phyloP scores from a whole-genome alignment of 768 basidiomycete species.

The Phanerochaete sordida region DNA sequence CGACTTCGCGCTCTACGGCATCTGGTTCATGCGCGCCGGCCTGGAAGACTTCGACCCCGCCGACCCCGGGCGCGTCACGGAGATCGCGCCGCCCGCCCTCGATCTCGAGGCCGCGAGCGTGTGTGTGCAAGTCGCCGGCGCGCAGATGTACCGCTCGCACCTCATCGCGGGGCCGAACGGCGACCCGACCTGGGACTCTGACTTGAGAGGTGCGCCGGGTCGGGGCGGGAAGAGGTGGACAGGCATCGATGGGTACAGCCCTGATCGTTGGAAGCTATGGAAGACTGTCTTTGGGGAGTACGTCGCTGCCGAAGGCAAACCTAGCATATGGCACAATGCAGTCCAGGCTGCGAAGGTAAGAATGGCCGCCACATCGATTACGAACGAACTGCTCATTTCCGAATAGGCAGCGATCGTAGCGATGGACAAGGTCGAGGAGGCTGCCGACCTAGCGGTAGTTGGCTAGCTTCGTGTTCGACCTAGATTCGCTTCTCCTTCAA shows the following conservation, averaged over 20 bases:
- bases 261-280: constrained; percentile 14
- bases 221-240: constrained; percentile 10
- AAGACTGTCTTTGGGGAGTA: constrained; percentile 8
- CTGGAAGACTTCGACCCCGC: constrained; percentile 10
- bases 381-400: not conserved
- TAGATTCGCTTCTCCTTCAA: too few species aligned
- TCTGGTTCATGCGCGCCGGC: constrained; percentile 7
- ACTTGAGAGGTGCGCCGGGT: constrained; percentile 1
- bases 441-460: too few species aligned
- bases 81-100: not conserved
- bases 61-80: not conserved
- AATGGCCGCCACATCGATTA: not conserved
- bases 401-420: not conserved
- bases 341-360: constrained; percentile 12
- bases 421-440: not conserved
- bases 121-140: constrained; percentile 6
- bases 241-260: constrained; percentile 14
- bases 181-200: constrained; percentile 6
- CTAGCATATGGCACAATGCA: not conserved
- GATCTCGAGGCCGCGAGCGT: constrained; percentile 6
- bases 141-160: constrained; percentile 5
- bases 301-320: not conserved
- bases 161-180: constrained; percentile 13
- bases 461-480: too few species aligned
- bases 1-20: constrained; percentile 8